Conservation (phyloP, 2,329 filamentous ascomycete species). For the Dactylellina sp. region DNA sequence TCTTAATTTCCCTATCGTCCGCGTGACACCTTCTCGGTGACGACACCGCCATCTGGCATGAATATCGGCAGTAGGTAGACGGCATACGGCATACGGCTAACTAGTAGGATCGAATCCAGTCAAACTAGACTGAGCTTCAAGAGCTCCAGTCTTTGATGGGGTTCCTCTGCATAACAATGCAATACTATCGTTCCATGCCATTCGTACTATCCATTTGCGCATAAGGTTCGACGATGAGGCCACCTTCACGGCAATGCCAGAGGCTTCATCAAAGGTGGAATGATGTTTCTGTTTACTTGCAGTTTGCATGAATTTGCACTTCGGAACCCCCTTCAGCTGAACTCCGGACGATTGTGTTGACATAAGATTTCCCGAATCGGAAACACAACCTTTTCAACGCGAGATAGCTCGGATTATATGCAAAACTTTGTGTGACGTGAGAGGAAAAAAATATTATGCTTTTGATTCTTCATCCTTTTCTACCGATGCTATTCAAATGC, state of each 20-base stretch:
- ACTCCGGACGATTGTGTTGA: background rate
- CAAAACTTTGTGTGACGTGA: background rate
- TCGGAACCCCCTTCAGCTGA: background rate
- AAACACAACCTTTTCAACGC: constrained; percentile 32
- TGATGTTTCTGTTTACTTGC: background rate
- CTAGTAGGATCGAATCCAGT: too few species aligned
- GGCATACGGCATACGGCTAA: too few species aligned
- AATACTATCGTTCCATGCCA: too few species aligned
- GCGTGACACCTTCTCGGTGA: constrained; percentile 25
- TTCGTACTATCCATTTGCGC: background rate
- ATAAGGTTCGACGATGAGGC: constrained; percentile 17
- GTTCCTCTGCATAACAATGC: too few species aligned
- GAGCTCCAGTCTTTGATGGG: too few species aligned
- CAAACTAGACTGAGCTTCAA: too few species aligned
- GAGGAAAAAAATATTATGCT: background rate
- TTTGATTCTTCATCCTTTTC: background rate
- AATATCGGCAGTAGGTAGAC: background rate
- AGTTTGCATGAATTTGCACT: background rate
- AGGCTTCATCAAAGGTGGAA: background rate
- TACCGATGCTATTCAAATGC: background rate
- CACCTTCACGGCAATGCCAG: background rate
- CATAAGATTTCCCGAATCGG: background rate
- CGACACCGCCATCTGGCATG: constrained; percentile 1
- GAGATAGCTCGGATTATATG: background rate
- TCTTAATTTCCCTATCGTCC: constrained; percentile 26